Percentiles rank a stretch among this genome's conserved stretches.
Evolutionary conservation across 495 filamentous ascomycete species (phyloP).

Genomic region (Bryoglossum gracile): DNA sequence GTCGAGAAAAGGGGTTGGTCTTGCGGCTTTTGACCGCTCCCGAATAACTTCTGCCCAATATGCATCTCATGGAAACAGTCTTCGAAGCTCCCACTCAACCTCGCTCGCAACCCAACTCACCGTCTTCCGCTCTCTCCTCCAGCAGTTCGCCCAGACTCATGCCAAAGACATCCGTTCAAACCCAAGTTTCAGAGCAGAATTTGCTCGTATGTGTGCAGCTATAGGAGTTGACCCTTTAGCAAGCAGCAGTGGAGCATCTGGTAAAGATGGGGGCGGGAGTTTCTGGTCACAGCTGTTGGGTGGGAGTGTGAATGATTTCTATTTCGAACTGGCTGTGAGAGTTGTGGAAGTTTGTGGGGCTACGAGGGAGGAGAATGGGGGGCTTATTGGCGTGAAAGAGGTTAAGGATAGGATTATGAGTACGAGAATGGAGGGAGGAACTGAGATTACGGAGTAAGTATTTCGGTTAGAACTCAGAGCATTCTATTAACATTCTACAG

Average conservation of each 20-base stretch:
- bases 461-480: neutral
- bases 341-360: constrained; percentile 89
- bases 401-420: constrained; percentile 64
- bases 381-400: constrained; percentile 78
- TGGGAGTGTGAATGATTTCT: constrained; percentile 91
- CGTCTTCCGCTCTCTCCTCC: constrained; percentile 88
- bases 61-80: constrained; percentile 76
- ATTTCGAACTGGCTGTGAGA: constrained; percentile 89
- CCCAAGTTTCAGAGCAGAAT: constrained; percentile 90
- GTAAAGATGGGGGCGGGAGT: constrained; percentile 45
- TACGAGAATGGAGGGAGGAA: constrained; percentile 64
- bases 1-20: constrained; percentile 73
- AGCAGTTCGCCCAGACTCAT: constrained; percentile 91
- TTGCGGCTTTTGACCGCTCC: constrained; percentile 83
- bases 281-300: constrained; percentile 93
- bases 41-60: constrained; percentile 75
- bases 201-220: constrained; percentile 95
- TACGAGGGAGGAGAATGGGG: constrained; percentile 87
- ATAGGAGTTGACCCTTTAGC: constrained; percentile 94
- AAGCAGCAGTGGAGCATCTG: constrained; percentile 47
- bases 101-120: constrained; percentile 87
- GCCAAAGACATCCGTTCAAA: constrained; percentile 91
- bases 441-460: constrained; percentile 59
- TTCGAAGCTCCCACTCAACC: constrained; percentile 71
- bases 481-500: constrained; percentile 30